A percentile compares a stretch with the other conserved stretches of the same genome.
phyloP scores from a whole-genome alignment of 176 grass and related monocot species.

The Zizania latifolia region DNA sequence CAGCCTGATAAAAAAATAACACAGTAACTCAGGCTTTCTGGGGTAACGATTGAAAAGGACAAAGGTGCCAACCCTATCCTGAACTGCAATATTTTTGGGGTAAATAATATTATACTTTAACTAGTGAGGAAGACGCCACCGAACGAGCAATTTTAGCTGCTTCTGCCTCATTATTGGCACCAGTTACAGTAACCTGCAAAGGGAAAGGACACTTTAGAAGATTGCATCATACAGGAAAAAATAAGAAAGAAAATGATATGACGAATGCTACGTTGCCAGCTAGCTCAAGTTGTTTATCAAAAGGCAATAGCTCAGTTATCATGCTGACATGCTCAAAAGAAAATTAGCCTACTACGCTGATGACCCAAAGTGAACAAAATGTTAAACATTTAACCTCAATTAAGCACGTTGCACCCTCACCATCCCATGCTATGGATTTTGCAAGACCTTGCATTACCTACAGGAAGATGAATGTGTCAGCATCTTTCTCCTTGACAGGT shows the following conservation, averaged over 20 bases:
- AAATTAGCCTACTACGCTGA: background rate
- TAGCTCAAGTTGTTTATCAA: background rate
- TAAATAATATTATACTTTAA: slow-evolving; percentile 65
- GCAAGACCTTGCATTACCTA: slow-evolving; percentile 99
- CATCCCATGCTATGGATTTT: slow-evolving; percentile 97
- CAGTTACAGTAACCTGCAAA: slow-evolving; percentile 65
- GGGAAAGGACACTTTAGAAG: slow-evolving; percentile 12
- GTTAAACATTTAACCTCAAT: slow-evolving; percentile 63
- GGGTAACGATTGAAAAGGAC: background rate
- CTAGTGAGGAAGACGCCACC: slow-evolving; percentile 92
- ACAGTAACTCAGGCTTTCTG: slow-evolving; percentile 11
- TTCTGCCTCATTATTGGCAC: slow-evolving; percentile 65
- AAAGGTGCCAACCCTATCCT: background rate
- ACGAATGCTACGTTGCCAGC: background rate
- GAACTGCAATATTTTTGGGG: background rate
- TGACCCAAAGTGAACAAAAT: background rate
- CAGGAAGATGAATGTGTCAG: slow-evolving; percentile 22
- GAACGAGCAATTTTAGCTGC: slow-evolving; percentile 85
- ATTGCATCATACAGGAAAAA: background rate
- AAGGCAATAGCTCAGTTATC: background rate
- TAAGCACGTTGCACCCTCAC: slow-evolving; percentile 94
- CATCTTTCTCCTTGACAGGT: background rate
- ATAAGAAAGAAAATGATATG: background rate
- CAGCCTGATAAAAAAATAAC: slow-evolving; percentile 55
- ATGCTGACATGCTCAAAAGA: slow-evolving; percentile 2